Percentiles rank a stretch among this genome's conserved stretches.
Conservation (phyloP, 768 basidiomycete species). For the Leccinellum rugosiceps region DNA sequence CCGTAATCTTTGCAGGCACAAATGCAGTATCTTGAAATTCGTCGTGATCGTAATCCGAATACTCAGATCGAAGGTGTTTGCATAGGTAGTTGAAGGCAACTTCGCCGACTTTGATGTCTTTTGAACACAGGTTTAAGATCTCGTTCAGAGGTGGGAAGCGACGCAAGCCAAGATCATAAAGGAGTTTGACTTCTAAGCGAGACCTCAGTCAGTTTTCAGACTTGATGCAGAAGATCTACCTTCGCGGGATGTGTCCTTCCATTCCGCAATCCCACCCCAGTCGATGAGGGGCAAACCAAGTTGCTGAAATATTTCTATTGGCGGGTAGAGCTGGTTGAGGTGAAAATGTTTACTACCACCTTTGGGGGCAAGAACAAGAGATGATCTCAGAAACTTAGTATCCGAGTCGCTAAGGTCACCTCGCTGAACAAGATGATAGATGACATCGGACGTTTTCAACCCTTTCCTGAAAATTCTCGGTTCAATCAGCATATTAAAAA, state of each 20-base stretch:
- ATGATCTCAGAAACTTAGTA: too few species aligned
- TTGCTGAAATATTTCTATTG: constrained; percentile 59
- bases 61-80: constrained; percentile 29
- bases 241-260: constrained; percentile 36
- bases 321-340: constrained; percentile 68
- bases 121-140: not conserved
- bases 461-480: too few species aligned
- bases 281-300: constrained; percentile 77
- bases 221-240: not conserved
- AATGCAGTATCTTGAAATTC: constrained; percentile 27
- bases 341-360: too few species aligned
- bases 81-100: constrained; percentile 75
- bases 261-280: constrained; percentile 72
- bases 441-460: too few species aligned
- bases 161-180: not conserved
- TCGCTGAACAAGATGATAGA: too few species aligned
- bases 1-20: too few species aligned
- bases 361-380: too few species aligned
- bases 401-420: too few species aligned
- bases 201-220: not conserved
- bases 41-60: constrained; percentile 51
- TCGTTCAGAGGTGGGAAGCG: not conserved
- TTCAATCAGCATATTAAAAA: constrained; percentile 44
- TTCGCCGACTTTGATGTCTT: constrained; percentile 38
- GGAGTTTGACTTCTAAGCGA: not conserved